Evolutionary conservation across 345 rosid genomes (phyloP).

Genomic region (Geranium rotundifolium): DNA sequence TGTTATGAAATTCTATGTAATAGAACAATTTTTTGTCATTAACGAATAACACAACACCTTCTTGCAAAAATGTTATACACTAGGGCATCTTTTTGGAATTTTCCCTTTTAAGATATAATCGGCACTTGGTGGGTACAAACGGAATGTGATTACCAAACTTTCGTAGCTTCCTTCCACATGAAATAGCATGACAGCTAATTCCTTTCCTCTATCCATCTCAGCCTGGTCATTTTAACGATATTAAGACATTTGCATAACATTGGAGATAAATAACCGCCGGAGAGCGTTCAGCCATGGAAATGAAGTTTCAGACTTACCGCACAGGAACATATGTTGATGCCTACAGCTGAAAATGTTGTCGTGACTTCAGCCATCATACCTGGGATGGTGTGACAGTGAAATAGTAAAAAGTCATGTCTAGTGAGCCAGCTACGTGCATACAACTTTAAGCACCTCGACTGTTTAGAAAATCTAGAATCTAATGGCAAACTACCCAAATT

Average conservation of each 20-base stretch:
- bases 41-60: too few species aligned
- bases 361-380: conserved; percentile 91
- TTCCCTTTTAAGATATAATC: not conserved
- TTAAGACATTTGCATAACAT: not conserved
- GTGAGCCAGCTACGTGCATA: too few species aligned
- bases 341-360: conserved; percentile 54
- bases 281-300: not conserved
- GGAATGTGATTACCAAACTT: conserved; percentile 39
- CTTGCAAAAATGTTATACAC: too few species aligned
- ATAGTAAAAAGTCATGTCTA: not conserved
- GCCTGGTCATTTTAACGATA: conserved; percentile 29
- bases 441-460: not conserved
- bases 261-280: not conserved
- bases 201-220: conserved; percentile 83
- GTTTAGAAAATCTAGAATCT: not conserved
- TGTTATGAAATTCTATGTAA: too few species aligned
- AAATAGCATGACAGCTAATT: conserved; percentile 85
- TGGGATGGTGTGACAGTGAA: conserved; percentile 13
- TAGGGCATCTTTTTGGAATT: too few species aligned
- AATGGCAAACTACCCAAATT: not conserved
- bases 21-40: too few species aligned
- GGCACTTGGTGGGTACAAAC: not conserved
- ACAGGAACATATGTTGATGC: conserved; percentile 68
- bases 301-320: conserved; percentile 45
- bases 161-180: conserved; percentile 70